A percentile compares a stretch with the other conserved stretches of the same genome.
Conservation (phyloP, 2,329 filamentous ascomycete genomes). For the Cercospora nicotianae region DNA sequence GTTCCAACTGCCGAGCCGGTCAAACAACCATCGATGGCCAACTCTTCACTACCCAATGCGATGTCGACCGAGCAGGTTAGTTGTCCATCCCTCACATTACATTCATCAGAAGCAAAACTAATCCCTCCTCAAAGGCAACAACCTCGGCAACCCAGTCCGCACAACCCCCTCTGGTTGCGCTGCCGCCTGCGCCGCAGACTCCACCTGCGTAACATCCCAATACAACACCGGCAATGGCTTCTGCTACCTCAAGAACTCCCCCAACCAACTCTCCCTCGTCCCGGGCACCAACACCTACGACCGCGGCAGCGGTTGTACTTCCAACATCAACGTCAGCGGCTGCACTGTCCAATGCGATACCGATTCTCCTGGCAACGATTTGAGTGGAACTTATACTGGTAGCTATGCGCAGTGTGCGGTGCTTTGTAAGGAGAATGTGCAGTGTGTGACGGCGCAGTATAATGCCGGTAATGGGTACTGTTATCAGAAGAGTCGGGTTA, state of each 20-base stretch:
- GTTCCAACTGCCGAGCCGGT: background rate
- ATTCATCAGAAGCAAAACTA: background rate
- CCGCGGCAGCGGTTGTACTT: background rate
- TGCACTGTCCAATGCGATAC: slow-evolving; percentile 4
- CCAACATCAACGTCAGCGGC: slow-evolving; percentile 5
- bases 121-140: background rate
- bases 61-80: slow-evolving; percentile 1
- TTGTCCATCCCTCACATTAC: background rate
- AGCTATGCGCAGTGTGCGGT: background rate
- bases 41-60: background rate
- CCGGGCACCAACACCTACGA: slow-evolving; percentile 1
- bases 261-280: background rate
- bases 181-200: background rate
- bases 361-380: background rate
- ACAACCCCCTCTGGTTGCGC: background rate
- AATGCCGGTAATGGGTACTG: background rate
- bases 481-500: background rate
- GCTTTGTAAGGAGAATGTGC: background rate
- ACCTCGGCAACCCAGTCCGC: background rate
- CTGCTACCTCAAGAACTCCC: slow-evolving; percentile 4
- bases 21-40: slow-evolving; percentile 4
- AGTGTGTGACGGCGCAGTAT: background rate
- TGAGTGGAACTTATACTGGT: background rate
- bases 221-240: slow-evolving; percentile 2
- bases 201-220: background rate